These are phyloP conservation scores for Strobilomyces confusus DNA, from an alignment of 768 basidiomycete genomes.

Conservation along the genomic window DNA sequence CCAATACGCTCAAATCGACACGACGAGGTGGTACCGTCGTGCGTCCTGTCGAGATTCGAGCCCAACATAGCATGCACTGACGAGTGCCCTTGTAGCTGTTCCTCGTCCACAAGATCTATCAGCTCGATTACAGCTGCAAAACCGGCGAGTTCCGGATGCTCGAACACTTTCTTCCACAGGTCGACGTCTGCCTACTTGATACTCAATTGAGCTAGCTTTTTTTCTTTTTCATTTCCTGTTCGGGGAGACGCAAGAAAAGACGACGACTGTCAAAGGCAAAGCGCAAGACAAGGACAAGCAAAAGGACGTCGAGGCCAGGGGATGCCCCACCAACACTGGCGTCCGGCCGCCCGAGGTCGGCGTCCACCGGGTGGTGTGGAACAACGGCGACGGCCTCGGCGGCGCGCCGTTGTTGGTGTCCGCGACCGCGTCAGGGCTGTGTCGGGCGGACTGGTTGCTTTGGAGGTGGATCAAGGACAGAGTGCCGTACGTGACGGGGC, in stretches of 20 bases:
- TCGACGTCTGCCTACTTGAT: too few relatives aligned
- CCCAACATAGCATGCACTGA: neutral
- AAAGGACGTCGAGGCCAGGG: conserved; percentile 12
- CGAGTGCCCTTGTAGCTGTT: conserved; percentile 48
- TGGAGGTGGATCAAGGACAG: conserved; percentile 71
- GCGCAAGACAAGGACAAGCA: conserved; percentile 24
- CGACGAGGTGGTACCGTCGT: conserved; percentile 71
- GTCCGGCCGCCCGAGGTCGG: conserved; percentile 80
- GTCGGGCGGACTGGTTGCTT: conserved; percentile 74
- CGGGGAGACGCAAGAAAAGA: conserved; percentile 51
- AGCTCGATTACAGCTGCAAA: conserved; percentile 81
- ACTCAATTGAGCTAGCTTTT: neutral
- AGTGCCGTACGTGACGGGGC: conserved; percentile 62
- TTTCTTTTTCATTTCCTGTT: neutral
- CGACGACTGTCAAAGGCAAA: conserved; percentile 32
- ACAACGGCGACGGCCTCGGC: conserved; percentile 67
- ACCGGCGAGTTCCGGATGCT: conserved; percentile 79
- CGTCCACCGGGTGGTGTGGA: conserved; percentile 80
- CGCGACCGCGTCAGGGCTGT: conserved; percentile 80
- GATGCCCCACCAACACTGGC: conserved; percentile 42
- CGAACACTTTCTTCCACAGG: conserved; percentile 81
- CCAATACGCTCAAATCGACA: conserved; percentile 64
- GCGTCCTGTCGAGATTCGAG: conserved; percentile 23
- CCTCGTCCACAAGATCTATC: conserved; percentile 75
- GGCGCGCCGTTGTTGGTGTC: conserved; percentile 63